Percentiles rank a stretch among this genome's conserved stretches.
Evolutionary conservation across 768 basidiomycete species (phyloP).

Genomic region (Multifurca ochricompacta): DNA sequence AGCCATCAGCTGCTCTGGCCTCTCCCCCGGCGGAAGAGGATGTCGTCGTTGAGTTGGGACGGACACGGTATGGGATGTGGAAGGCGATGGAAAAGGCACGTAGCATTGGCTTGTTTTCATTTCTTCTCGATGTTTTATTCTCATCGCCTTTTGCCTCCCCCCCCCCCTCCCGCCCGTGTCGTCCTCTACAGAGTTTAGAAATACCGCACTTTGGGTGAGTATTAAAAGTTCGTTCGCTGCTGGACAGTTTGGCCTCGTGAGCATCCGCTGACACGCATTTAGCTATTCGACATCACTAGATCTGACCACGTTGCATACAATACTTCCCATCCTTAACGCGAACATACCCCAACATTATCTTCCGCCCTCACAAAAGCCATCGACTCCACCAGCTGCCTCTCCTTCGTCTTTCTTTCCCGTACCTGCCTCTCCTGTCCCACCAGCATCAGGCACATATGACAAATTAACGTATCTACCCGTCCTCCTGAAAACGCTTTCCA

Average conservation of each 20-base stretch:
- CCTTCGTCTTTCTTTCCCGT: constrained; percentile 34
- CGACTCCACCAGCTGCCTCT: constrained; percentile 30
- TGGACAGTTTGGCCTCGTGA: not conserved
- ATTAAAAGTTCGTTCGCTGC: not conserved
- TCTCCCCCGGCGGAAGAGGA: constrained; percentile 31
- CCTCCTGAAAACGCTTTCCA: constrained; percentile 73
- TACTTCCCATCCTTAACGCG: constrained; percentile 57
- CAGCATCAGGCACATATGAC: constrained; percentile 47
- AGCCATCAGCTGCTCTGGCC: constrained; percentile 8
- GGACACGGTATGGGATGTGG: constrained; percentile 82
- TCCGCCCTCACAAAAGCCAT: constrained; percentile 34
- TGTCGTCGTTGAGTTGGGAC: constrained; percentile 59
- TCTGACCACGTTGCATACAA: constrained; percentile 55
- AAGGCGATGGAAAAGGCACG: constrained; percentile 79
- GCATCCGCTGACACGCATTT: not conserved
- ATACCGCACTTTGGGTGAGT: constrained; percentile 78
- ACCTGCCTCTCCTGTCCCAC: constrained; percentile 37
- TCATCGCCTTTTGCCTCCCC: not conserved
- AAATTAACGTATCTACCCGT: constrained; percentile 77
- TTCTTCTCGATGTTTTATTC: not conserved
- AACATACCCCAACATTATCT: constrained; percentile 57
- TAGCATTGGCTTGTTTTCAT: not conserved
- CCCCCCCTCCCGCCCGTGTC: too few species aligned
- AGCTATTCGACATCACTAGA: constrained; percentile 74
- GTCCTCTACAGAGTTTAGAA: constrained; percentile 53